Evolutionary conservation across 75 land plant species (phyloP), one percentile per base, ranked within the genome.

Genomic region (Selaginella tamariscina): DNA sequence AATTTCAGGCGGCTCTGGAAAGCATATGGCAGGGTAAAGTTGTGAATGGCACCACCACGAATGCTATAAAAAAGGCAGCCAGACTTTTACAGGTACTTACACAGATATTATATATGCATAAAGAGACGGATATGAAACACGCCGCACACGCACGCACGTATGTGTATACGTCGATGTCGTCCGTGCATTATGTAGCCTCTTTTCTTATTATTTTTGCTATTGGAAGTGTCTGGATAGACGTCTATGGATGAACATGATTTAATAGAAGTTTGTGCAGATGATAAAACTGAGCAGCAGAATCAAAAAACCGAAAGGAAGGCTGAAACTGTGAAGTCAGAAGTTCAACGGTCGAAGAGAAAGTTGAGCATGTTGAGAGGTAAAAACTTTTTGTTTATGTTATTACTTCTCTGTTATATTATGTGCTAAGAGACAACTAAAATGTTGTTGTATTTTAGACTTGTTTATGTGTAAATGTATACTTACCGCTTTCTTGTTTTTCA

Each of bases 1-100:
- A 5, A 15, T 39, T 39, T 39, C 49, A 39, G 49, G 11, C 15
- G 57, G 33, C 78, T 13, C 70, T 90, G 28, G 72, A 79, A 29
- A 85, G 84, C 31, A 90, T 95, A 49, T 77, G 74, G 70, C 80
- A 84, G 56, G 96, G 99, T 49, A 86, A 81, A 56, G 65, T 84
- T 30, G 79, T 75, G 2, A 76, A 84, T 57, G 82, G 96, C 70
- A 39, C 15, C 49, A 39, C 11, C 15, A 5, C 49, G 49, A 39
- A 39, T 39, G 49, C 11, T 39, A 39, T 5, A 39, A 39, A 15
- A 5, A 39, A 39, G 49, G n/a, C n/a, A n/a, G n/a, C n/a, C n/a
- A 39, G 49, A 15, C 49, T 39, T 39, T 39, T 39, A 39, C 49
- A 15, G 15, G 15, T 39, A 5, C 49, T 39, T 5, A 5, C 5